A percentile compares a stretch with the other conserved stretches of the same genome.
These are phyloP conservation scores for Globisporangium heterothallicum DNA, from an alignment of 352 stramenopile genomes.

Conservation along the genomic window DNA sequence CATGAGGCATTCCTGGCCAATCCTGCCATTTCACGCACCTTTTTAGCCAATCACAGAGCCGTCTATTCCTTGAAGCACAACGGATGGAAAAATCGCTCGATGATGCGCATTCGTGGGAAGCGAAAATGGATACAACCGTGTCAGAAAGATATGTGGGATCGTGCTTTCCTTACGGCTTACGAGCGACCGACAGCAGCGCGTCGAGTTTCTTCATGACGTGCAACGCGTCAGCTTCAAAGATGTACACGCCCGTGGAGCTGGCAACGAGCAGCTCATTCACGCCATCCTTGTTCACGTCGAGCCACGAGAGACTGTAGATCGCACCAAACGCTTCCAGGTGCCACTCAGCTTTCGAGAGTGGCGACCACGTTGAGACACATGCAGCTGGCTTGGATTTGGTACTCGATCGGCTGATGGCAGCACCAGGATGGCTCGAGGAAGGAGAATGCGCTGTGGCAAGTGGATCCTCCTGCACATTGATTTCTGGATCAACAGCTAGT, in stretches of 20 bases:
- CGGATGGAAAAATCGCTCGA: too few species aligned
- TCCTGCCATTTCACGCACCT: neutral
- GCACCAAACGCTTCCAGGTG: slow-evolving; percentile 51
- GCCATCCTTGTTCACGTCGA: slow-evolving; percentile 64
- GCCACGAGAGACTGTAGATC: slow-evolving; percentile 68
- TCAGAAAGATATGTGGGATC: too few species aligned
- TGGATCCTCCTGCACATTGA: too few species aligned
- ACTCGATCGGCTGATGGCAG: too few species aligned
- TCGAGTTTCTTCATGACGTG: slow-evolving; percentile 20
- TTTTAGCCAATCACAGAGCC: slow-evolving; percentile 1
- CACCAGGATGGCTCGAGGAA: too few species aligned
- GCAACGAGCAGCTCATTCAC: slow-evolving; percentile 57
- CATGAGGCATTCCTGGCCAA: neutral
- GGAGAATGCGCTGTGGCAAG: too few species aligned
- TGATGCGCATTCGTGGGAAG: too few species aligned
- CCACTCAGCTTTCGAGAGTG: slow-evolving; percentile 25
- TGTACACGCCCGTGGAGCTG: slow-evolving; percentile 62
- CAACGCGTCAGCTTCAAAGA: slow-evolving; percentile 49
- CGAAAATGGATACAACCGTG: too few species aligned
- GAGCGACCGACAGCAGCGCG: slow-evolving; percentile 15
- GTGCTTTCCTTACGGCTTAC: too few species aligned
- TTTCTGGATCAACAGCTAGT: too few species aligned
- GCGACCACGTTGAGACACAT: slow-evolving; percentile 20
- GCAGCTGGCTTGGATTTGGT: neutral
- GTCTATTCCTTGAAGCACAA: too few species aligned